Percentiles rank a stretch among this genome's conserved stretches.
Conservation (phyloP, 1,284 basidiomycete genomes). For the Moesziomyces antarcticus region DNA sequence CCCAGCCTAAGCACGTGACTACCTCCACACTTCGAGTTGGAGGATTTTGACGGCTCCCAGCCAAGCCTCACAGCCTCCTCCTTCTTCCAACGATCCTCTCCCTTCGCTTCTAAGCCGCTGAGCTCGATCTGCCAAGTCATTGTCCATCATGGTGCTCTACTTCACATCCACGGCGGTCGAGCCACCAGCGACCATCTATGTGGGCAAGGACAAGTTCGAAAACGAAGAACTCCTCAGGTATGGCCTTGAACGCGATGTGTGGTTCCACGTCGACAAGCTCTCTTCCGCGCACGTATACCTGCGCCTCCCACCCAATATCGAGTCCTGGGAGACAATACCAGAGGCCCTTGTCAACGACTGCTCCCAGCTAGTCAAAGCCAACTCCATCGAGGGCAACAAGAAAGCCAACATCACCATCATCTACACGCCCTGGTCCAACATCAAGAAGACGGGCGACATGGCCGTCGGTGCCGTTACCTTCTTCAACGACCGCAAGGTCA, state of each 20-base stretch:
- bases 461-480: conserved; percentile 95
- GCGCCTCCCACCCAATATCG: conserved; percentile 80
- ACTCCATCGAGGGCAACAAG: conserved; percentile 97
- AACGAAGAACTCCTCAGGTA: conserved; percentile 87
- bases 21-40: conserved; percentile 16
- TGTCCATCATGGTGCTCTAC: conserved; percentile 72
- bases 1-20: conserved; percentile 24
- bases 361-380: conserved; percentile 95
- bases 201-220: conserved; percentile 86
- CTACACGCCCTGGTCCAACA: conserved; percentile 77
- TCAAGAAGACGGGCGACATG: conserved; percentile 65
- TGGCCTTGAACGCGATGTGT: conserved; percentile 75
- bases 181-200: conserved; percentile 83
- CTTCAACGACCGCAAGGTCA: conserved; percentile 80
- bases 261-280: conserved; percentile 73
- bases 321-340: conserved; percentile 85
- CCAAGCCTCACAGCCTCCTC: too few relatives aligned
- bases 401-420: conserved; percentile 93
- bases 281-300: conserved; percentile 74
- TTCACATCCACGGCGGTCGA: conserved; percentile 72
- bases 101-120: background rate
- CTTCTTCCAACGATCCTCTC: conserved; percentile 2
- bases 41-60: too few relatives aligned
- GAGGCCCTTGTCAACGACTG: conserved; percentile 82
- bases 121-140: background rate